Base-by-base conservation (phyloP, 2,329 filamentous ascomycete genomes). In the Fusarium ambrosium region DNA sequence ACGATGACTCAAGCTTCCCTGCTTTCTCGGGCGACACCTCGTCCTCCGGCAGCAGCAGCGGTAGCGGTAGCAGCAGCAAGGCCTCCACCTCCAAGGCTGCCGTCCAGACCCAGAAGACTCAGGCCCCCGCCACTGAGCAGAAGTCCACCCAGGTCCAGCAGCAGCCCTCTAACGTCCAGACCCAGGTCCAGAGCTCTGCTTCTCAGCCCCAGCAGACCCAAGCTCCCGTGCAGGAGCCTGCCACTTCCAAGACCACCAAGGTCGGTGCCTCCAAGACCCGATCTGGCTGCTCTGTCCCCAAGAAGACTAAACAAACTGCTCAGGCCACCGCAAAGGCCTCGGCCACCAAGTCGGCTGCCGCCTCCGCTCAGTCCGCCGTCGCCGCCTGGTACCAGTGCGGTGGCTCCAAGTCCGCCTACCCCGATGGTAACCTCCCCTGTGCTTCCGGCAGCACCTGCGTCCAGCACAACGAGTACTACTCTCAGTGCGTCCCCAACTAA, bases 1-100 rank as follows among this genome's bases (percentile, higher is more conserved):
- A 78, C 14, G 80, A 82, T 27, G 82, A 83, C 63, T 69, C 64
- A 2, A 73, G 64, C 51, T 82, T 80, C 69, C 79, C 80, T 61
- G 72, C 70, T 32, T 78, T 72, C 59, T 74, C 59, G 18, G 71
- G 70, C 7, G 68, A 69, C 24, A 66, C 71, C 27, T 69, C 71
- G 22, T 69, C 69, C n/a, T 36, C 53, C 37, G 58, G 43, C 45
- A 41, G n/a, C 32, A 41, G 29, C 43, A 65, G 18, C 32, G 53
- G 39, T 24, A 60, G 48, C 43, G 63, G 18, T 24, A 43, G 39
- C n/a, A 60, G 48, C 24, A 45, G 37, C 43, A 68, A 69, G 27
- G 55, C 67, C 22, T 53, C 62, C 18, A 43, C 61, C 56, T 53
- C 41, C 48, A 67, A 76, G 63, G 18, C 68, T 13, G 59, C 43